phyloP scores from a whole-genome alignment of 2,329 filamentous ascomycete species.

The Tolypocladium sp. region DNA sequence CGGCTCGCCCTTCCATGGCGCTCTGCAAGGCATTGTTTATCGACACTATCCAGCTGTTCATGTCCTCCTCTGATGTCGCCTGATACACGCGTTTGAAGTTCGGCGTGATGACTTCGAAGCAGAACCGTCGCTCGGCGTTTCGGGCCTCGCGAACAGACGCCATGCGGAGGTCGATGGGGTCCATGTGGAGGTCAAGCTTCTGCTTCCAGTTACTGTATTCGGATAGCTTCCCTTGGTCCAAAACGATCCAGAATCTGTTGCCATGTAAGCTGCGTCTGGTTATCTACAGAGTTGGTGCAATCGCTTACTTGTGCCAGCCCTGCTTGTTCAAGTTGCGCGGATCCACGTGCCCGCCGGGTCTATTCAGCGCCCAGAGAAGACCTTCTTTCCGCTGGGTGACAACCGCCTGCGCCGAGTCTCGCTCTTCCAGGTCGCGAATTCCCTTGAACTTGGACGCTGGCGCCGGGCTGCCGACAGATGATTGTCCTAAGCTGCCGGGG shows the following conservation, averaged over 20 bases:
- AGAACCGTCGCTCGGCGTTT: slow-evolving; percentile 89
- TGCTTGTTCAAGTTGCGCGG: slow-evolving; percentile 93
- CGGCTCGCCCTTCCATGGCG: slow-evolving; percentile 75
- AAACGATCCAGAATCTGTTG: slow-evolving; percentile 88
- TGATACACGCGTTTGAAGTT: slow-evolving; percentile 95
- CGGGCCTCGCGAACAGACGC: slow-evolving; percentile 93
- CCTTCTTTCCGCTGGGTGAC: slow-evolving; percentile 78
- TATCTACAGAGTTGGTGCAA: no score
- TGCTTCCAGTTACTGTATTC: slow-evolving; percentile 99
- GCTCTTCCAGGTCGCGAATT: slow-evolving; percentile 85
- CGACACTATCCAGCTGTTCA: slow-evolving; percentile 91
- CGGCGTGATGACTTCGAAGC: slow-evolving; percentile 96
- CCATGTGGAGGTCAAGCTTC: slow-evolving; percentile 91
- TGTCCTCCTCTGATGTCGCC: slow-evolving; percentile 94
- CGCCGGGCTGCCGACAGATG: slow-evolving; percentile 39
- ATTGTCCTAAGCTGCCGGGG: slow-evolving; percentile 42
- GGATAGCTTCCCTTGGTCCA: slow-evolving; percentile 92
- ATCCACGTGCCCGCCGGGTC: slow-evolving; percentile 89
- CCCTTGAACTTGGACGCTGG: slow-evolving; percentile 69
- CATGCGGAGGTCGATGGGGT: slow-evolving; percentile 93
- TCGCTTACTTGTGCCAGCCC: slow-evolving; percentile 91
- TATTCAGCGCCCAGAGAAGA: slow-evolving; percentile 85
- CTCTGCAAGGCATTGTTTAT: slow-evolving; percentile 97
- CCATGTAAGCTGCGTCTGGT: not conserved
- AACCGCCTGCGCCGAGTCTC: slow-evolving; percentile 46